Evolutionary conservation across 192 early-diverging fungal genomes (phyloP), one percentile per base, ranked within the genome.

Genomic region (Coemansia sp.): DNA sequence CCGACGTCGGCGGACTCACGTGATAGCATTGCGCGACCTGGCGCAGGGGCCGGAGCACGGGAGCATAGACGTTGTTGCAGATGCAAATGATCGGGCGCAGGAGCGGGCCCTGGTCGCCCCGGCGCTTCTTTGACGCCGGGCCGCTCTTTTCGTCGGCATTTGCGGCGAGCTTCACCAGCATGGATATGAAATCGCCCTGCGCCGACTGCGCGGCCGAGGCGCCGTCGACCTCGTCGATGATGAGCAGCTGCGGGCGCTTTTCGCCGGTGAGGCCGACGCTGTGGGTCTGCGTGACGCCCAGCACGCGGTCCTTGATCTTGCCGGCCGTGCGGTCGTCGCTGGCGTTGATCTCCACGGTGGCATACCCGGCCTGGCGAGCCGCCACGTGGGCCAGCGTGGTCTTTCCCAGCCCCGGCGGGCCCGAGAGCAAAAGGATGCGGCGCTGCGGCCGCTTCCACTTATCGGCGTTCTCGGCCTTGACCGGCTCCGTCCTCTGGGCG

Each of bases 221-320:
- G 34, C 97, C 97, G 75, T 99, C 97, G 67, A 99, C 93, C 72
- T 98, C 97, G 72, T 99, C 97, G 67, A 99, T 94, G 21, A 99
- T 89, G 24, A 98, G 74, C 19, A 95, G 64, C 69, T 87, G 92
- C 27, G 95, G 95, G 67, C 88, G 91, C 31, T 82, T 81, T 39
- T 78, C 79, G 5, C 83, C 83, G 8, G 44, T 27, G 33, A n/a
- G 69, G 66, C 66, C 88, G 46, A 91, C 86, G 1, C 89, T 85
- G 63, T 95, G 90, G 19, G 89, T 90, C 67, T 94, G 92, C 33
- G 94, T 78, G 3, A 92, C 92, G 27, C 91, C 82, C 24, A 88
- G 81, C 13, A 96, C 88, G 51, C 91, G 90, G 41, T 89, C 88
- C 50, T 86, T 87, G 6, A 96, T 86, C 10, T 83, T 77, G 21